Evolutionary conservation across 2,329 filamentous ascomycete genomes (phyloP), one percentile per base, ranked within the genome.

Genomic region (Pseudogymnoascus sp.): DNA sequence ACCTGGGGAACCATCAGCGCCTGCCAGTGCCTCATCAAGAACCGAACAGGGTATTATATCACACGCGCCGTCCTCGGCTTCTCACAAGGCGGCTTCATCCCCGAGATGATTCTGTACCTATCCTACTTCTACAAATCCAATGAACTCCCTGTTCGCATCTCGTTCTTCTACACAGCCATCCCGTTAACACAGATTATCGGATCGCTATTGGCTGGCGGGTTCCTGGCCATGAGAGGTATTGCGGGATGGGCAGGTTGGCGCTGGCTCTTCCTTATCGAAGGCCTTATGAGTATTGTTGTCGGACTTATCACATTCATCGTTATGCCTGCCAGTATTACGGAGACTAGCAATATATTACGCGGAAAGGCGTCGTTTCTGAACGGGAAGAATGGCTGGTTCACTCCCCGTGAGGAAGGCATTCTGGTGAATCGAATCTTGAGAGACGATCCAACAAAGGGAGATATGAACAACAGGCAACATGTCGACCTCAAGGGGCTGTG

Each of bases 331-430:
- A 85, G 81, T 0, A 86, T 86, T 1, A 84, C 83, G 0, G 83
- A 85, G 67, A 89, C 86, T 0, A 31, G 38, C 21, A 21, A 21
- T 5, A 56, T 56, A 56, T 12, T 56, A 18, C 46, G 46, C 10
- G 46, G 46, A 31, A 56, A 56, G 46, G 81, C 80, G 5, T 82
- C 80, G 40, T 77, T 78, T 66, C 82, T 86, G 67, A 78, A 83
- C 4, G 81, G 84, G 44, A 82, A 83, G 62, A 72, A 75, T 23
- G 86, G 86, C 4, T 85, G 85, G 80, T 86, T 88, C 71, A 81
- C 73, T 11, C 83, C 86, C 65, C 78, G 74, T 18, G 85, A 88
- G 70, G 84, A 86, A 69, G 84, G 85, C 68, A 87, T 88, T 64
- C 83, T 88, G 75, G 84, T 87, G 7, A 88, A 87, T 68, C 81